Base-by-base conservation (phyloP, 345 rosid genomes). In the Odontarrhena argentea region DNA sequence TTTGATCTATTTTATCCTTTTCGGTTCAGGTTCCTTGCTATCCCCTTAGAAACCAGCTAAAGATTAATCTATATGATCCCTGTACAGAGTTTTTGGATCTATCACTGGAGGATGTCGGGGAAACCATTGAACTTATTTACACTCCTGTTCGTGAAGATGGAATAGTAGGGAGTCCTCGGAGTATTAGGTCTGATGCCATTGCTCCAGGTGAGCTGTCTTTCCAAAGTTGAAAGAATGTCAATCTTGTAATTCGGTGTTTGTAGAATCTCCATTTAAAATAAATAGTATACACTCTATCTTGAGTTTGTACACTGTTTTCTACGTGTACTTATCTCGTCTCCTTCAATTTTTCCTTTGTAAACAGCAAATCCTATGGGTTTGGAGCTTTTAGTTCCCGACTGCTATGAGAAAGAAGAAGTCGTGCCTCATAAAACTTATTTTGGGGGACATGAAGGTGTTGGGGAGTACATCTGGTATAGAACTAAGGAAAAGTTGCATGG, bases 91-190 rank as follows among this genome's bases (percentile, higher is more conserved):
- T 78, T 77, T 69, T 90, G 72, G 97, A 94, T 84, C 75, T 93
- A 82, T 83, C 81, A 60, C 75, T 93, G 60, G 96, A 82, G 48
- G 96, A 88, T 69, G 97, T 87, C 8, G 97, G 88, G 73, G 79
- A 77, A 70, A 76, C 70, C 67, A 81, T 93, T 65, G 96, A 87
- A 84, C 86, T 94, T 75, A 78, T 85, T 63, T 93, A 83, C 71
- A 81, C 83, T 70, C 99, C 99, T 61, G 73, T 86, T 40, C 95
- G 97, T 60, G 81, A 85, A 69, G 97, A 93, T 88, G 99, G 96
- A 53, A 67, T 46, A 50, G 77, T 74, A 74, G 99, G 99, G 77
- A 80, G 56, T 65, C 79, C 96, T 55, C 77, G 62, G 81, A 84
- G 84, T 78, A 73, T 91, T 56, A 65, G 76, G 52, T 84, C 99